Evolutionary conservation across 2,329 filamentous ascomycete species (phyloP).

Genomic region (Fusarium goolgardi): DNA sequence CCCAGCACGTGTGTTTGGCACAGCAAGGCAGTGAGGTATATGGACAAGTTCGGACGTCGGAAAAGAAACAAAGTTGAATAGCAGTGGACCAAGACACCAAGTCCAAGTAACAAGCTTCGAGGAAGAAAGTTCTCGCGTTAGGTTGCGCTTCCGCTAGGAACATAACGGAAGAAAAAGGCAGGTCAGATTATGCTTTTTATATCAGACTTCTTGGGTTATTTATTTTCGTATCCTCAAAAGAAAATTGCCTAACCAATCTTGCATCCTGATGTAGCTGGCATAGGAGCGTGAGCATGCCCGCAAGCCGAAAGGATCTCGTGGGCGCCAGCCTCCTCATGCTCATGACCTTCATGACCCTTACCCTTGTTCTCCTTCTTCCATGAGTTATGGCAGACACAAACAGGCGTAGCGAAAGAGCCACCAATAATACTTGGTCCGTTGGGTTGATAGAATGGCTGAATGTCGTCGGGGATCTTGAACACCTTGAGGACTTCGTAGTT

Average conservation of each 20-base stretch:
- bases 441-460: slow-evolving; percentile 16
- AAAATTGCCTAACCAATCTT: background rate
- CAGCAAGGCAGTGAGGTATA: too few species aligned
- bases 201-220: too few species aligned
- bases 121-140: too few species aligned
- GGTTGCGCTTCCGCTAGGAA: too few species aligned
- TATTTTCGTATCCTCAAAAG: too few species aligned
- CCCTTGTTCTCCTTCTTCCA: background rate
- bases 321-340: background rate
- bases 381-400: background rate
- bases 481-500: background rate
- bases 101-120: too few species aligned
- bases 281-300: background rate
- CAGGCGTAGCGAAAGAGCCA: slow-evolving; percentile 18
- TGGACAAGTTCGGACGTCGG: too few species aligned
- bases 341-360: background rate
- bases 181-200: too few species aligned
- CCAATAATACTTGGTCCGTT: slow-evolving; percentile 1
- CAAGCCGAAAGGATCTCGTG: background rate
- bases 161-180: too few species aligned
- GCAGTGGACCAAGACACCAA: too few species aligned
- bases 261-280: background rate
- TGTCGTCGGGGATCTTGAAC: slow-evolving; percentile 1
- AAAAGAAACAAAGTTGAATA: too few species aligned
- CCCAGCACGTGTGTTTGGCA: background rate